These are phyloP conservation scores for Fonsecaea multimorphosa DNA, from an alignment of 2,329 filamentous ascomycete species.

Conservation along the genomic window DNA sequence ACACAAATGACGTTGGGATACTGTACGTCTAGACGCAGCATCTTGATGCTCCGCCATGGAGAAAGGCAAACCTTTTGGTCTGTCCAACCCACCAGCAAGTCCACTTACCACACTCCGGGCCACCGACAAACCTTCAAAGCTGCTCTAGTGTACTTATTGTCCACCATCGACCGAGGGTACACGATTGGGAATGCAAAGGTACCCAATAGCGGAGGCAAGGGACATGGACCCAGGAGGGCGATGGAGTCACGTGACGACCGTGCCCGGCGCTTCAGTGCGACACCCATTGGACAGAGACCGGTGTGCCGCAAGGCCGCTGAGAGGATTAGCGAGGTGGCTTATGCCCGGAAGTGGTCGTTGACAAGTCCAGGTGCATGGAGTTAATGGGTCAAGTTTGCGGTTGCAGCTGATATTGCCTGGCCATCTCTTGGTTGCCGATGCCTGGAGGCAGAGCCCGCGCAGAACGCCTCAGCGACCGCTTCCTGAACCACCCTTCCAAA, in stretches of 20 bases:
- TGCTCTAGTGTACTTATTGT: slow-evolving; percentile 1
- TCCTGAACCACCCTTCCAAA: neutral
- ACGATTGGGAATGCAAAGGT: slow-evolving; percentile 3
- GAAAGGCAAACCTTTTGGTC: neutral
- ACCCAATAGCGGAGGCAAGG: slow-evolving; percentile 2
- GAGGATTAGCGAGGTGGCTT: neutral
- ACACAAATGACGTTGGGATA: slow-evolving; percentile 16
- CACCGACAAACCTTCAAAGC: slow-evolving; percentile 8
- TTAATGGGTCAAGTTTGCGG: slow-evolving; percentile 8
- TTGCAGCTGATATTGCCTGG: slow-evolving; percentile 14
- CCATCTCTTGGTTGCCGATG: neutral
- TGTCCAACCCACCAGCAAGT: slow-evolving; percentile 2
- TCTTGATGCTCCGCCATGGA: slow-evolving; percentile 25
- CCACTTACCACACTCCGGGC: slow-evolving; percentile 17
- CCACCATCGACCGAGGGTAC: neutral
- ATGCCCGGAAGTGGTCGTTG: slow-evolving; percentile 10
- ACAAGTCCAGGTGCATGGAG: slow-evolving; percentile 5
- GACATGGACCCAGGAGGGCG: slow-evolving; percentile 1
- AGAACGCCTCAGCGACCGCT: slow-evolving; percentile 14
- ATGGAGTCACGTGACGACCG: slow-evolving; percentile 10
- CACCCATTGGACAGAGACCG: slow-evolving; percentile 3
- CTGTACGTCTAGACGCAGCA: slow-evolving; percentile 7
- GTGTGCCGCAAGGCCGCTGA: slow-evolving; percentile 10
- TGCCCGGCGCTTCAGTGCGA: slow-evolving; percentile 14
- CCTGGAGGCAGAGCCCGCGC: slow-evolving; percentile 1